A percentile compares a stretch with the other conserved stretches of the same genome.
Conservation (phyloP, 352 stramenopile species). For the Phytophthora rubi region DNA sequence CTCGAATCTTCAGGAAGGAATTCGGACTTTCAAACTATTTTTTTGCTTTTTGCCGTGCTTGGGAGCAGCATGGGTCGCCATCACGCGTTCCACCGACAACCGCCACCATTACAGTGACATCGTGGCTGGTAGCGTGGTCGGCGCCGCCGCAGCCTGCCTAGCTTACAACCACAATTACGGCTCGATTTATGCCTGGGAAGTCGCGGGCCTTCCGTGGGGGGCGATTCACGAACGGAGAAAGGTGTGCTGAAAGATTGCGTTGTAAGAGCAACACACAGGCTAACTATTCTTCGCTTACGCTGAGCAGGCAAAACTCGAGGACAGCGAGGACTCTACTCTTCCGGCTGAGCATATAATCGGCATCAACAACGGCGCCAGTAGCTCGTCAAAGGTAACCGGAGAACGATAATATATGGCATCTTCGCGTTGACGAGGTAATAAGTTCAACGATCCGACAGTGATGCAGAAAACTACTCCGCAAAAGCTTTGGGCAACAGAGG, state of each 20-base stretch:
- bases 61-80: slow-evolving; percentile 64
- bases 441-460: no score
- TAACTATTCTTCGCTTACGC: background rate
- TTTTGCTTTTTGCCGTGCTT: slow-evolving; percentile 68
- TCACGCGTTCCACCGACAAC: slow-evolving; percentile 80
- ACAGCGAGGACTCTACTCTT: background rate
- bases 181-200: slow-evolving; percentile 59
- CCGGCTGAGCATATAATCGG: slow-evolving; percentile 6
- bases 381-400: slow-evolving; percentile 3
- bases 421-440: no score
- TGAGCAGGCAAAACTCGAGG: slow-evolving; percentile 24
- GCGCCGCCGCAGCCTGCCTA: slow-evolving; percentile 39
- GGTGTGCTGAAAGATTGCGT: slow-evolving; percentile 24
- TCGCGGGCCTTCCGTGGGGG: slow-evolving; percentile 51
- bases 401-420: no score
- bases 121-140: slow-evolving; percentile 61
- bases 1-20: slow-evolving; percentile 48
- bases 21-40: slow-evolving; percentile 72
- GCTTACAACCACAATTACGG: slow-evolving; percentile 71
- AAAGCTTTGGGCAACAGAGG: no score
- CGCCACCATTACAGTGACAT: slow-evolving; percentile 85
- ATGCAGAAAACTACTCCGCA: no score
- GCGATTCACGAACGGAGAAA: slow-evolving; percentile 47
- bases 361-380: slow-evolving; percentile 9
- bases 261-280: background rate